Percentiles rank a stretch among this genome's conserved stretches.
Conservation (phyloP, 768 basidiomycete genomes). For the Lyophyllum atratum region DNA sequence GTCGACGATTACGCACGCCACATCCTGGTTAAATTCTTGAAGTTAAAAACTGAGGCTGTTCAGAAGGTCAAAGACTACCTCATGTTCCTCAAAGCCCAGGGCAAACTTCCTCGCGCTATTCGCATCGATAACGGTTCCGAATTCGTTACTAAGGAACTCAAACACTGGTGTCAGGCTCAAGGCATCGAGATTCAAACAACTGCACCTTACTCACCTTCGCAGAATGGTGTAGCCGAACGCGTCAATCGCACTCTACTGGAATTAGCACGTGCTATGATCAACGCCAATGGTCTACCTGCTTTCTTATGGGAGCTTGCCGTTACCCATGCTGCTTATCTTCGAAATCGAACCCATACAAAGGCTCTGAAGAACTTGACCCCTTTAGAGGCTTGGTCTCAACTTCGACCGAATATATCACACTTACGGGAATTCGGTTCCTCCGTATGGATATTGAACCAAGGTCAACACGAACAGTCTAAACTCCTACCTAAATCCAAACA, state of each 20-base stretch:
- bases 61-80: background rate
- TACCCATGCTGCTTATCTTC: slow-evolving; percentile 28
- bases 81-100: background rate
- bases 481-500: too few species aligned
- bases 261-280: background rate
- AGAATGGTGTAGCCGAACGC: background rate
- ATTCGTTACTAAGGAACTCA: background rate
- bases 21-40: background rate
- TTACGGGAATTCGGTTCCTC: too few species aligned
- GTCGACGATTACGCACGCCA: slow-evolving; percentile 1
- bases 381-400: too few species aligned
- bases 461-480: too few species aligned
- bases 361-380: too few species aligned
- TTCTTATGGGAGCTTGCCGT: background rate
- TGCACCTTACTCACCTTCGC: background rate
- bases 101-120: background rate
- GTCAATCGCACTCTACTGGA: background rate
- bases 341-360: too few species aligned
- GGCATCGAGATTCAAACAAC: background rate
- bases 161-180: background rate
- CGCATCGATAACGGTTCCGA: background rate
- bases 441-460: too few species aligned
- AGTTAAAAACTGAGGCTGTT: background rate
- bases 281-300: background rate
- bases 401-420: too few species aligned